Evolutionary conservation across 495 filamentous ascomycete species (phyloP), one percentile per base, ranked within the genome.

Genomic region (Aspergillus funiculosus): DNA sequence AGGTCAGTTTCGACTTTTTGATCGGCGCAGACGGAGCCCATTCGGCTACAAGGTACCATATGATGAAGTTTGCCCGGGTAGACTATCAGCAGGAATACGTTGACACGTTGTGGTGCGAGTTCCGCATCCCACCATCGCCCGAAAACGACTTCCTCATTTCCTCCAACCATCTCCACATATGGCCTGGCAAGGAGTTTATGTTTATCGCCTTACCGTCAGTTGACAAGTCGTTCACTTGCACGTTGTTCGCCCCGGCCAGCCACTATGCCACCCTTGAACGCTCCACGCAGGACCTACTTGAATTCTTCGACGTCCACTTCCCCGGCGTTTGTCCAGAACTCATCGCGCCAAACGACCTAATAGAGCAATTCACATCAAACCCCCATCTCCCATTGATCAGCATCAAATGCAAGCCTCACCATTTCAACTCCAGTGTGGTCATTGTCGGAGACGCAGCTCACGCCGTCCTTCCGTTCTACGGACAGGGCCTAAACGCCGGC

Each of bases 1-100:
- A 91, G 52, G 74, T 92, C 7, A 54, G 68, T n/a, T 95, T 95
- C 51, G 91, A 99, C 66, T 78, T 90, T 49, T 77, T 97, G 53
- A 86, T 99, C 24, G 92, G 92, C n/a, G 89, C 90, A 20, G 92
- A 99, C 57, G 92, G 92, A 5, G 94, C 92, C 0, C 92, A 97
- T 67, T 96, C 90, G 0, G 80, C 88, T 30, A 79, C 86, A 3
- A 74, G 92, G 32, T 92, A 85, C 62, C 86, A 96, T 58, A 73
- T 97, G 68, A 97, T 97, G 89, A 95, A 95, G 65, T 95, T 72
- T 56, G 74, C 80, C 4, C 79, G 86, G 5, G 86, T 97, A 74
- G 77, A 87, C 59, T 97, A 95, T 57, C 76, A 90, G 46, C 92
- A 99, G 60, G 80, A 89, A 57, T 99, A 99, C 59, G 89, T 99